Base-by-base conservation (phyloP, 139 green algal species). In the Coccomyxa sp. region DNA sequence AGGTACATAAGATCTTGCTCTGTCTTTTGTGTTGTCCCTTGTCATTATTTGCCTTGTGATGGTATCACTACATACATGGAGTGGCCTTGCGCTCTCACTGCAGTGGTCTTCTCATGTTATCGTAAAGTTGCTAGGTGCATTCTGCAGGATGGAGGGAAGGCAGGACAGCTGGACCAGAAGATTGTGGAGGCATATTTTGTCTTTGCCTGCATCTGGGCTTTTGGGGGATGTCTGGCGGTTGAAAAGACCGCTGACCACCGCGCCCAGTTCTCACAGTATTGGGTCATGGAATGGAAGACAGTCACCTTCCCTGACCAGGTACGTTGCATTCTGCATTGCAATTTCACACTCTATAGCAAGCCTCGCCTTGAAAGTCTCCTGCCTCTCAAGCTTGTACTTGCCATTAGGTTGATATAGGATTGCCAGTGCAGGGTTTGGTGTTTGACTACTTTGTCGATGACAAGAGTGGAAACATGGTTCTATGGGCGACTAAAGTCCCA, bases 401-500 rank as follows among this genome's bases (percentile, higher is more conserved):
- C 64, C 18, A 22, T 36, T 8, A 71, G 18, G 34, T 10, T 36
- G 16, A 70, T 31, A 33, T 34, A n/a, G n/a, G n/a, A n/a, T n/a
- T 95, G 33, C 70, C 74, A 40, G 89, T 92, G 83, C 93, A 96
- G 85, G 93, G 90, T 40, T 78, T 90, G 31, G 94, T 98, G 33
- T 98, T 92, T 82, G 94, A 97, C 78, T 98, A 96, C 86, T 97
- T 92, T 75, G 91, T 97, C 29, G 89, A 97, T 76, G 86, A 93
- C 72, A 55, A 86, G 9, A 78, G 76, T 34, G 74, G 74, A 70
- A 71, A 39, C 39, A 95, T 96, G 92, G 84, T 87, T 77, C 89
- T 86, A 18, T 97, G 93, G 93, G 88, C 89, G 39, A 88, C 92
- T 55, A 82, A 82, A 24, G 89, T 93, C 36, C 81, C 83, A 36